Percentiles rank a stretch among this genome's conserved stretches.
These are phyloP conservation scores for Alternaria tenuissima DNA, from an alignment of 2,329 filamentous ascomycete species.

Conservation along the genomic window DNA sequence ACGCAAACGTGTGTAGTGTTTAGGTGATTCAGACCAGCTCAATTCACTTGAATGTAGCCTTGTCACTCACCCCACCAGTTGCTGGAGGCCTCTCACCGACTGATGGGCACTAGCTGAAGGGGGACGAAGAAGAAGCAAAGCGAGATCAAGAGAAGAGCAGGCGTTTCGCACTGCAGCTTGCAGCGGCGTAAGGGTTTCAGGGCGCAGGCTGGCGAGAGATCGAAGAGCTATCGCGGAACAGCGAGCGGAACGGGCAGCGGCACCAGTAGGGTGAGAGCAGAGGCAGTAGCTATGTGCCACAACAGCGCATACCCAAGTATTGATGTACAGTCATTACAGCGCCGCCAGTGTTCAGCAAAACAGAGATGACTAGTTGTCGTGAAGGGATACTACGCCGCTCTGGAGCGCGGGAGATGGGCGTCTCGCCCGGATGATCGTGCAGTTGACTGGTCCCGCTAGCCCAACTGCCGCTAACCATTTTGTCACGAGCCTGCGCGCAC, in stretches of 20 bases:
- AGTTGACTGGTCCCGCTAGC: constrained; percentile 3
- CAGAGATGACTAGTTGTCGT: constrained; percentile 5
- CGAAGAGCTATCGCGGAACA: constrained; percentile 15
- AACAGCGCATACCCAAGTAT: neutral
- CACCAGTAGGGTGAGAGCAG: constrained; percentile 10
- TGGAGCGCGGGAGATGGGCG: constrained; percentile 15
- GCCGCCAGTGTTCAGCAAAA: constrained; percentile 2
- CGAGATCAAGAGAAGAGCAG: neutral
- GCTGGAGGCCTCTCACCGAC: constrained; percentile 1
- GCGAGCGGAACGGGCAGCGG: constrained; percentile 19
- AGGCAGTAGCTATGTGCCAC: constrained; percentile 20
- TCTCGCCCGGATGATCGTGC: constrained; percentile 18
- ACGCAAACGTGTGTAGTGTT: constrained; percentile 6
- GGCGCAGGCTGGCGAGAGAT: constrained; percentile 12
- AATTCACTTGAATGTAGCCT: constrained; percentile 21
- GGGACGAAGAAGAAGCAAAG: neutral
- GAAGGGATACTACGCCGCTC: constrained; percentile 5
- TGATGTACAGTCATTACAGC: constrained; percentile 11
- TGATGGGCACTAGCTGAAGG: neutral
- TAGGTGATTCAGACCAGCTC: constrained; percentile 9
- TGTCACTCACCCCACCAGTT: constrained; percentile 14
- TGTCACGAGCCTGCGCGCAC: constrained; percentile 6
- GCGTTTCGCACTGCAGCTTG: constrained; percentile 2
- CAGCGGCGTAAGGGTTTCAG: constrained; percentile 12
- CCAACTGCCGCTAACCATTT: constrained; percentile 6